Percentiles rank a stretch among this genome's conserved stretches.
Evolutionary conservation across 495 filamentous ascomycete genomes (phyloP).

Genomic region (Podospora fimiseda): DNA sequence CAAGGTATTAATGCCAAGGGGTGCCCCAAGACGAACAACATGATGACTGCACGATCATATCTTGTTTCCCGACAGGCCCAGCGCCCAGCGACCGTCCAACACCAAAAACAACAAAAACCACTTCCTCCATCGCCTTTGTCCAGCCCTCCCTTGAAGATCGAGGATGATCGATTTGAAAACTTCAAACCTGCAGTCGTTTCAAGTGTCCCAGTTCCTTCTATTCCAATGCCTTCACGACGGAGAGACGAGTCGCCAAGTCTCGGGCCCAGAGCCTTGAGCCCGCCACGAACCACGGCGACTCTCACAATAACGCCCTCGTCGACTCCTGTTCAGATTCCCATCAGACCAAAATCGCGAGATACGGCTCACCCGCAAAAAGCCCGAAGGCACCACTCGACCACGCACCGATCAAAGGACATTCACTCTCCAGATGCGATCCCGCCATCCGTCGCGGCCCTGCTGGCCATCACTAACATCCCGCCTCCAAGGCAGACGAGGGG

Average conservation of each 20-base stretch:
- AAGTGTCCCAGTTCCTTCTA: conserved; percentile 8
- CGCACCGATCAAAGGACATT: conserved; percentile 26
- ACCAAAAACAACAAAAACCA: not conserved
- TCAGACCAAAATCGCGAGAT: conserved; percentile 29
- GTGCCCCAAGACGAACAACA: conserved; percentile 16
- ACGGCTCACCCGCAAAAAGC: conserved; percentile 23
- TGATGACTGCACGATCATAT: conserved; percentile 37
- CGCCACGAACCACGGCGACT: conserved; percentile 23
- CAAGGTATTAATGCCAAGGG: conserved; percentile 11
- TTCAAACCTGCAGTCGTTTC: conserved; percentile 7
- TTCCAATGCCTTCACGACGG: conserved; percentile 26
- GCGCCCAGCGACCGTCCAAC: conserved; percentile 4
- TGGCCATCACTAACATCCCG: conserved; percentile 55
- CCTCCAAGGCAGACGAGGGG: conserved; percentile 31
- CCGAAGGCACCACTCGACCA: conserved; percentile 7
- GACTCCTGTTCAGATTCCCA: conserved; percentile 43
- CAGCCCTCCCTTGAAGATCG: conserved; percentile 2
- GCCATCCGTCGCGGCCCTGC: conserved; percentile 52
- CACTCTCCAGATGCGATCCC: conserved; percentile 48
- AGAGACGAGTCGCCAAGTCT: conserved; percentile 11
- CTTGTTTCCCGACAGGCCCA: conserved; percentile 24
- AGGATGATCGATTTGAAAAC: conserved; percentile 23
- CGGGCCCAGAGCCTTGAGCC: conserved; percentile 24
- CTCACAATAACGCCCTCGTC: conserved; percentile 33
- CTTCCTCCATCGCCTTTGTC: not conserved